Conservation (phyloP, 31 red algal genomes). For the Bonnemaisonia californica region DNA sequence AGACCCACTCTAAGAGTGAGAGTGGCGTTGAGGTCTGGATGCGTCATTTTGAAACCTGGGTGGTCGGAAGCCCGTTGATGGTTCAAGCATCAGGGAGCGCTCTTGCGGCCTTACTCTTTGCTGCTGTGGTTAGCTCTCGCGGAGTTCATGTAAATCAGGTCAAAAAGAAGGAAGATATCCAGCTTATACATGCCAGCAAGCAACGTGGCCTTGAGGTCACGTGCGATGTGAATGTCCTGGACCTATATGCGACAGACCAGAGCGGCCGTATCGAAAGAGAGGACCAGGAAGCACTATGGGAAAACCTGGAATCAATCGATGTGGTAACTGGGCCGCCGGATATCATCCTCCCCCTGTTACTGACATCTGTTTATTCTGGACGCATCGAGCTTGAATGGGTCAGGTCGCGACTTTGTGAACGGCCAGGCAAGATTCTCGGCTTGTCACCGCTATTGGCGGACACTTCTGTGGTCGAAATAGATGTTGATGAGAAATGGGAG, state of each 20-base stretch:
- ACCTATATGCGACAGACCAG: slow-evolving; percentile 72
- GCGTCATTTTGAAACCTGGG: slow-evolving; percentile 86
- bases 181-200: slow-evolving; percentile 81
- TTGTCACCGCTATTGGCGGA: slow-evolving; percentile 20
- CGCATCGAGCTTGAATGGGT: slow-evolving; percentile 87
- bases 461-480: slow-evolving; percentile 66
- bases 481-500: slow-evolving; percentile 83
- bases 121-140: slow-evolving; percentile 72
- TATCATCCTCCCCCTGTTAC: slow-evolving; percentile 69
- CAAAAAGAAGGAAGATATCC: slow-evolving; percentile 76
- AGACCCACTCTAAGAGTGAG: slow-evolving; percentile 40
- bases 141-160: slow-evolving; percentile 76
- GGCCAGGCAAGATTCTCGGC: slow-evolving; percentile 77
- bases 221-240: slow-evolving; percentile 89
- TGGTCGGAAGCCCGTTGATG: slow-evolving; percentile 61
- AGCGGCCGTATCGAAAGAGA: slow-evolving; percentile 43
- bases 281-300: slow-evolving; percentile 95
- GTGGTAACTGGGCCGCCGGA: slow-evolving; percentile 81
- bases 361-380: slow-evolving; percentile 70
- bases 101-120: slow-evolving; percentile 85
- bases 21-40: slow-evolving; percentile 69
- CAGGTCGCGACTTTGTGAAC: slow-evolving; percentile 56
- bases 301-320: slow-evolving; percentile 91
- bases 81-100: slow-evolving; percentile 59
- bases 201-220: slow-evolving; percentile 67